Conservation (phyloP, 352 stramenopile species). For the Thalassiosira livingstoniorum region DNA sequence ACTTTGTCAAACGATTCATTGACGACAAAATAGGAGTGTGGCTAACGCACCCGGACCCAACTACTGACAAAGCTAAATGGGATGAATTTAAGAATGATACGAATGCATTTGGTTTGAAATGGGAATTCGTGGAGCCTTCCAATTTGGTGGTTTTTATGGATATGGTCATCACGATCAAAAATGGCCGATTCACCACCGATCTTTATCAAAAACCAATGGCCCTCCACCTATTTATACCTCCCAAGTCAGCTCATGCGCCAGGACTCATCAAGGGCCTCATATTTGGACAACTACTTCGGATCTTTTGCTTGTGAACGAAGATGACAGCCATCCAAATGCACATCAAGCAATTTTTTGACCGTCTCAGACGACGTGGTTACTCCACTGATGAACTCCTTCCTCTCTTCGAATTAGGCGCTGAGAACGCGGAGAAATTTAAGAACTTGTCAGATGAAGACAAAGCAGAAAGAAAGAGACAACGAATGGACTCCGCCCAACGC, state of each 20-base stretch:
- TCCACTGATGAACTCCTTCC: background rate
- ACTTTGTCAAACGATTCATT: constrained; percentile 7
- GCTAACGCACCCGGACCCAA: background rate
- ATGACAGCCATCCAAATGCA: background rate
- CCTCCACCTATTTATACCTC: constrained; percentile 39
- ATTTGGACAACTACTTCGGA: background rate
- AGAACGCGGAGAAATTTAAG: background rate
- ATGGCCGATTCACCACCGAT: constrained; percentile 16
- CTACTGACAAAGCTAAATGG: background rate
- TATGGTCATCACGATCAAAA: constrained; percentile 39
- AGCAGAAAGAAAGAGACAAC: no score
- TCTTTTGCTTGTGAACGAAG: background rate
- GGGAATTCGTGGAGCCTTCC: constrained; percentile 20
- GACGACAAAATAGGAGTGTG: constrained; percentile 20
- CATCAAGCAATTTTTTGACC: background rate
- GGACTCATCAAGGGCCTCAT: constrained; percentile 41
- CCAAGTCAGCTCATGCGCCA: constrained; percentile 29
- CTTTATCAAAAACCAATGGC: constrained; percentile 50
- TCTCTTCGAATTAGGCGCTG: background rate
- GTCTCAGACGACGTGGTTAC: background rate
- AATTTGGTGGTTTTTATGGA: constrained; percentile 38
- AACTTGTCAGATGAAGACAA: no score
- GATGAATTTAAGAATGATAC: background rate
- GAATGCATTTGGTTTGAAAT: constrained; percentile 39
- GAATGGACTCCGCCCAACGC: no score